Evolutionary conservation across 2,329 filamentous ascomycete species (phyloP).

Genomic region (Biscogniauxia mediterranea): DNA sequence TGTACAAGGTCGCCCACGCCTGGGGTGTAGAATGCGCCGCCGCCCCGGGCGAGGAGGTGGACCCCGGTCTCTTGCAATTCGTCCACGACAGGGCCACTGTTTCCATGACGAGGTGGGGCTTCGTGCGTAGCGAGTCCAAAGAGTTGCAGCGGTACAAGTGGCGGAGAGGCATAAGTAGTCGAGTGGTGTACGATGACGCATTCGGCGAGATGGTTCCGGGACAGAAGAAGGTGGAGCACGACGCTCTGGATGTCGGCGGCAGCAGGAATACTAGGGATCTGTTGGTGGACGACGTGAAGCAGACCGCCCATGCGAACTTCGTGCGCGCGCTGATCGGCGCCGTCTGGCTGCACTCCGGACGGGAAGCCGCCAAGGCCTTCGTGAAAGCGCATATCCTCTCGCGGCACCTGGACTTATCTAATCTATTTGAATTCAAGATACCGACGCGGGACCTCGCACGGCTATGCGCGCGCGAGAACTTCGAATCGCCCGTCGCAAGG

Average conservation of each 20-base stretch:
- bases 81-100: slow-evolving; percentile 46
- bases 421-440: slow-evolving; percentile 79
- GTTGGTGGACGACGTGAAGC: slow-evolving; percentile 18
- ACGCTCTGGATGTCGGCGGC: slow-evolving; percentile 20
- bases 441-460: slow-evolving; percentile 81
- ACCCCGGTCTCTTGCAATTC: slow-evolving; percentile 88
- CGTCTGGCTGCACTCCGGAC: slow-evolving; percentile 81
- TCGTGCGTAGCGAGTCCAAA: slow-evolving; percentile 49
- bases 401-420: slow-evolving; percentile 71
- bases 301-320: slow-evolving; percentile 66
- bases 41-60: slow-evolving; percentile 84
- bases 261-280: slow-evolving; percentile 24
- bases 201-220: slow-evolving; percentile 66
- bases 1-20: slow-evolving; percentile 71
- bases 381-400: slow-evolving; percentile 80
- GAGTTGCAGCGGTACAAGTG: slow-evolving; percentile 49
- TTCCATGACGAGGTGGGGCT: slow-evolving; percentile 49
- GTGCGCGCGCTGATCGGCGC: slow-evolving; percentile 82
- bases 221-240: slow-evolving; percentile 12
- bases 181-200: slow-evolving; percentile 78
- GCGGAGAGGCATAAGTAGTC: slow-evolving; percentile 70
- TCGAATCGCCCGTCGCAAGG: slow-evolving; percentile 81
- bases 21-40: slow-evolving; percentile 94
- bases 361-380: slow-evolving; percentile 76
- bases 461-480: slow-evolving; percentile 85